Conservation (phyloP, 2,329 filamentous ascomycete genomes). For the Trichoderma sp. region DNA sequence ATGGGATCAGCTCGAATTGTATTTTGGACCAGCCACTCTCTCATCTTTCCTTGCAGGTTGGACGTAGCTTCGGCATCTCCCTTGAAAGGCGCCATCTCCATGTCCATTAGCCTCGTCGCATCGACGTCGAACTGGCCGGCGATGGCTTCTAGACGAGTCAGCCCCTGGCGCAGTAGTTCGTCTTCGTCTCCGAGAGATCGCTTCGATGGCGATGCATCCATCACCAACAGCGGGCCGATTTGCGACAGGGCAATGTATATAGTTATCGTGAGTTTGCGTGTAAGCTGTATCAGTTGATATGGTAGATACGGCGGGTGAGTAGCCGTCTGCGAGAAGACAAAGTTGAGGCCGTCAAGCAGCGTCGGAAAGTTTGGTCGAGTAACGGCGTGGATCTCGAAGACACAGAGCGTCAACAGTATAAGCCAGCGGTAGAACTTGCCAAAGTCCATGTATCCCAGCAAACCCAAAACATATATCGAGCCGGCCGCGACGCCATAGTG, state of each 20-base stretch:
- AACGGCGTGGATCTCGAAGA: constrained; percentile 59
- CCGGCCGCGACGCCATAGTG: constrained; percentile 63
- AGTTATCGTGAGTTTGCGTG: constrained; percentile 74
- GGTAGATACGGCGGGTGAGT: constrained; percentile 69
- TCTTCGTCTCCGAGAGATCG: constrained; percentile 45
- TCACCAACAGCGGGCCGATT: constrained; percentile 67
- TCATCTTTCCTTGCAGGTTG: constrained; percentile 66
- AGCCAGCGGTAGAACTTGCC: constrained; percentile 68
- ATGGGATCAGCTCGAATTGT: constrained; percentile 77
- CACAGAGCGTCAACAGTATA: constrained; percentile 53
- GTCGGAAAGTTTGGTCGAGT: constrained; percentile 56
- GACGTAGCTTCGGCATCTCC: constrained; percentile 67
- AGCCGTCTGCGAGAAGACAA: constrained; percentile 42
- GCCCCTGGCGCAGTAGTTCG: constrained; percentile 58
- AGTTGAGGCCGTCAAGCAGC: constrained; percentile 51
- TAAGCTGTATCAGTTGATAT: constrained; percentile 78
- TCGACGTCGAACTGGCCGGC: constrained; percentile 67
- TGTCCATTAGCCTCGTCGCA: constrained; percentile 66
- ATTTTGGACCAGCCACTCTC: constrained; percentile 86
- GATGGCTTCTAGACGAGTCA: constrained; percentile 67
- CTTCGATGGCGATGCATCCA: constrained; percentile 40
- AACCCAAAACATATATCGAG: constrained; percentile 61
- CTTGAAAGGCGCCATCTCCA: constrained; percentile 80
- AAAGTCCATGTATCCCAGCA: constrained; percentile 68
- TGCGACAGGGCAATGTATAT: constrained; percentile 82